Percentiles rank a stretch among this genome's conserved stretches.
These are phyloP conservation scores for Hypseocharis bilobata DNA, from an alignment of 441 rosid genomes.

Conservation along the genomic window DNA sequence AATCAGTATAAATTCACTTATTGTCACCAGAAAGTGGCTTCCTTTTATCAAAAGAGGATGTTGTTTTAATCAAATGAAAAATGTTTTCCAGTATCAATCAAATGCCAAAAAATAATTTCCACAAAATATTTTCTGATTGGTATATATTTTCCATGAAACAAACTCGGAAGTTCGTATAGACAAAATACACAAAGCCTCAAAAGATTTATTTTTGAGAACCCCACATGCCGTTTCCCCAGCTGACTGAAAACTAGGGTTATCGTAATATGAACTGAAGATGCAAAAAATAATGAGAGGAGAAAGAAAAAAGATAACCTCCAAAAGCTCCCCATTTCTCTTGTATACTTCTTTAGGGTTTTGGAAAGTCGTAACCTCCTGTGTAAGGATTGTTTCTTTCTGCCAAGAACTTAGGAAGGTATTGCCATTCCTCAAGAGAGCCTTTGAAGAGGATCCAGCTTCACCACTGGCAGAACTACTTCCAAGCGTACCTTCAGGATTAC, in stretches of 20 bases:
- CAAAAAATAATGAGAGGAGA: constrained; percentile 9
- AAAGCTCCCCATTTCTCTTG: constrained; percentile 78
- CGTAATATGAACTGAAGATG: constrained; percentile 18
- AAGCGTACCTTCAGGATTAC: constrained; percentile 33
- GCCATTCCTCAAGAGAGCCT: constrained; percentile 34
- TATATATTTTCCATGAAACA: neutral
- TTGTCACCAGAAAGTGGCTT: neutral
- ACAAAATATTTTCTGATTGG: neutral
- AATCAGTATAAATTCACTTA: neutral
- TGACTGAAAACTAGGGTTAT: neutral
- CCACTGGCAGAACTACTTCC: constrained; percentile 29
- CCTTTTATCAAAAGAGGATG: neutral
- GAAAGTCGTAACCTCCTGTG: constrained; percentile 44
- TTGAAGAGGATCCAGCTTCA: constrained; percentile 34
- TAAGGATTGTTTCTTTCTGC: constrained; percentile 39
- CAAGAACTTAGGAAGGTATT: constrained; percentile 41
- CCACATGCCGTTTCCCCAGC: neutral
- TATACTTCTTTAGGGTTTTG: constrained; percentile 57
- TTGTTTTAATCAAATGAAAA: neutral
- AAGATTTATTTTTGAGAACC: neutral
- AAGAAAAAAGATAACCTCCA: constrained; percentile 52
- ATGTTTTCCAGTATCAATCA: neutral
- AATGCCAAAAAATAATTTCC: neutral
- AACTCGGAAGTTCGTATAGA: neutral
- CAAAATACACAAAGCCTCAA: neutral